These are phyloP conservation scores for Fusarium irregulare DNA, from an alignment of 2,329 filamentous ascomycete species.

Conservation along the genomic window DNA sequence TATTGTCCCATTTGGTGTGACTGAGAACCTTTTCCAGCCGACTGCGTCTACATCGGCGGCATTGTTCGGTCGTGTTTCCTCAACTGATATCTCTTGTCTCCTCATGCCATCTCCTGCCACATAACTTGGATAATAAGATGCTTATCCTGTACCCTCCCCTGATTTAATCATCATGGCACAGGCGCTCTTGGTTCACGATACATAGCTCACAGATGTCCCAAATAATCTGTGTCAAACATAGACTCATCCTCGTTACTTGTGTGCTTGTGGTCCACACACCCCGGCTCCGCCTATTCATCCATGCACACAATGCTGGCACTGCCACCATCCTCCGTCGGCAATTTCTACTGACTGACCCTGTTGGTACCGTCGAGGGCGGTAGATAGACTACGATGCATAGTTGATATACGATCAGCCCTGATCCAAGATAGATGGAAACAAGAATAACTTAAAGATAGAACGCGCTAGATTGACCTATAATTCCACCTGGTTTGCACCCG, in stretches of 20 bases:
- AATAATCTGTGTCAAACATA: constrained; percentile 9
- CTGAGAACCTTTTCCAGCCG: background rate
- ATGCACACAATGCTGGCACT: constrained; percentile 34
- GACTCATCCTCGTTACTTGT: constrained; percentile 5
- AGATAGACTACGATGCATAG: background rate
- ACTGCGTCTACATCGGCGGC: constrained; percentile 12
- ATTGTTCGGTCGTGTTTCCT: constrained; percentile 15
- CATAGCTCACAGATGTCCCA: constrained; percentile 6
- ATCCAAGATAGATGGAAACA: background rate
- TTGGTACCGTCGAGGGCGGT: constrained; percentile 12
- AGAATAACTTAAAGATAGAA: constrained; percentile 11
- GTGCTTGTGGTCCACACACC: constrained; percentile 30
- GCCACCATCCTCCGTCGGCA: constrained; percentile 36
- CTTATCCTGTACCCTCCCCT: background rate
- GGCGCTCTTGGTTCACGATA: background rate
- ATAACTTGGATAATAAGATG: background rate
- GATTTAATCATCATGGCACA: background rate
- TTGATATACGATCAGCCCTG: background rate
- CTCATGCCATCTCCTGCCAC: constrained; percentile 3
- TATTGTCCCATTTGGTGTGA: constrained; percentile 13
- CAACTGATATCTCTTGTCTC: constrained; percentile 16
- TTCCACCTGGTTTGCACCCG: constrained; percentile 10
- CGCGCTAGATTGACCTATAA: constrained; percentile 27
- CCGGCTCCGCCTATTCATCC: constrained; percentile 34
- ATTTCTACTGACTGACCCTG: constrained; percentile 16